phyloP scores from a whole-genome alignment of 139 green algal genomes.

The Axilococcus clingmanii region DNA sequence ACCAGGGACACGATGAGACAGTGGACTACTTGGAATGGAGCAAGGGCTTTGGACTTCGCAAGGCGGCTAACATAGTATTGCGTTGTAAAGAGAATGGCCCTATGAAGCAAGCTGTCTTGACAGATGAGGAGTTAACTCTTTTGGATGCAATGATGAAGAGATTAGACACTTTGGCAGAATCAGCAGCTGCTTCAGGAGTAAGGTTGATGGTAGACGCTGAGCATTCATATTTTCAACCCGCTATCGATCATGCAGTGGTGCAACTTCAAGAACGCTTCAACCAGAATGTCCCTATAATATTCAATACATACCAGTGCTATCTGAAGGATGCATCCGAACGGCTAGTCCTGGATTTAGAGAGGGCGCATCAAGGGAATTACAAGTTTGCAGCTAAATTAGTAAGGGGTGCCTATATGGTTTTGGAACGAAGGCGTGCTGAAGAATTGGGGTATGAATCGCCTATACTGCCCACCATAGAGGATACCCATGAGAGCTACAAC shows the following conservation, averaged over 20 bases:
- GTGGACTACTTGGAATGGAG: conserved; percentile 8
- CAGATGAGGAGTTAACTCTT: conserved; percentile 50
- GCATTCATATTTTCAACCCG: conserved; percentile 82
- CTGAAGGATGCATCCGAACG: conserved; percentile 49
- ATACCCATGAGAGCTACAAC: conserved; percentile 69
- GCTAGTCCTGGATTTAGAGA: conserved; percentile 59
- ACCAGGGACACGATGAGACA: conserved; percentile 13
- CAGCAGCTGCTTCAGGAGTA: conserved; percentile 35
- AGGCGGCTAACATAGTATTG: conserved; percentile 32
- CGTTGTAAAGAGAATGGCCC: conserved; percentile 36
- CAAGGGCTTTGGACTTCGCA: conserved; percentile 3
- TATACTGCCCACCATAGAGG: conserved; percentile 53
- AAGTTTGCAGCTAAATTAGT: conserved; percentile 51
- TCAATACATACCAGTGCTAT: conserved; percentile 81
- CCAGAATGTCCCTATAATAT: conserved; percentile 37
- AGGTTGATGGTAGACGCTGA: conserved; percentile 80
- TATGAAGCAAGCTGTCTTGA: conserved; percentile 32
- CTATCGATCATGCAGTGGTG: conserved; percentile 68
- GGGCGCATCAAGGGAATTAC: conserved; percentile 38
- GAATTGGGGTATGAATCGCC: conserved; percentile 46
- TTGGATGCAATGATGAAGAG: conserved; percentile 54
- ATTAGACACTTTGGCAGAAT: conserved; percentile 40
- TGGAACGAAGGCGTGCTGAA: conserved; percentile 54
- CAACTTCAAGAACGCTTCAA: conserved; percentile 70
- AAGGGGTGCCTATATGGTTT: conserved; percentile 57